Evolutionary conservation across 768 basidiomycete genomes (phyloP).

Genomic region (Pleurotus djamor): DNA sequence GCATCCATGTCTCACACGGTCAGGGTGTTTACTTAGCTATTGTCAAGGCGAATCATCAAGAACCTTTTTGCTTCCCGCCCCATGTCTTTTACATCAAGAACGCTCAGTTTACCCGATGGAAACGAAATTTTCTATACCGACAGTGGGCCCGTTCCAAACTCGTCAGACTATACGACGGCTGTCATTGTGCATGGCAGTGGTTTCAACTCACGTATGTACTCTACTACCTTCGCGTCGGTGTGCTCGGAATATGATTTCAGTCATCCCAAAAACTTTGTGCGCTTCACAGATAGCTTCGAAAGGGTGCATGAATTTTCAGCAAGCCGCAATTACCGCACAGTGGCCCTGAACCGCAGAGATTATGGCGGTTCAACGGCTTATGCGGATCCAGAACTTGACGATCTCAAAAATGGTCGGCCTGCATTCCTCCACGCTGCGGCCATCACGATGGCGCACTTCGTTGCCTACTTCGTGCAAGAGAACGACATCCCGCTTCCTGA

Average conservation of each 20-base stretch:
- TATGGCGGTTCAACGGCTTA: conserved; percentile 17
- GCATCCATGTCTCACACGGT: no score
- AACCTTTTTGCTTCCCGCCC: neutral
- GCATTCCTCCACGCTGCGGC: conserved; percentile 12
- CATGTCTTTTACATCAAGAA: neutral
- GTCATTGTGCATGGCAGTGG: conserved; percentile 17
- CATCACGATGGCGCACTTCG: conserved; percentile 15
- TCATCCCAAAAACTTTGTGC: neutral
- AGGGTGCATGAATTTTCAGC: conserved; percentile 18
- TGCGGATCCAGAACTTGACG: conserved; percentile 20
- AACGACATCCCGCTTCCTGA: conserved; percentile 14
- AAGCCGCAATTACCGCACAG: conserved; percentile 1
- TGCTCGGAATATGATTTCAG: no score
- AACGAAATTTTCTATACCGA: neutral
- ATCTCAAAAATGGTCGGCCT: neutral
- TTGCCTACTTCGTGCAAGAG: conserved; percentile 13
- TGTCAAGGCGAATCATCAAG: no score
- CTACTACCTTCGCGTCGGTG: no score
- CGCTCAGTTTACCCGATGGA: neutral
- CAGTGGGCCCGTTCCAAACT: neutral
- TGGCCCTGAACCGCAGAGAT: conserved; percentile 8
- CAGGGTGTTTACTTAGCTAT: no score
- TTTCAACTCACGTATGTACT: conserved; percentile 17
- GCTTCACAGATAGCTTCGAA: conserved; percentile 12
- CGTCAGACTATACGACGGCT: conserved; percentile 15